Percentiles rank a stretch among this genome's conserved stretches.
Evolutionary conservation across 805 yeast species (phyloP).

Genomic region (Candida krabiensis): DNA sequence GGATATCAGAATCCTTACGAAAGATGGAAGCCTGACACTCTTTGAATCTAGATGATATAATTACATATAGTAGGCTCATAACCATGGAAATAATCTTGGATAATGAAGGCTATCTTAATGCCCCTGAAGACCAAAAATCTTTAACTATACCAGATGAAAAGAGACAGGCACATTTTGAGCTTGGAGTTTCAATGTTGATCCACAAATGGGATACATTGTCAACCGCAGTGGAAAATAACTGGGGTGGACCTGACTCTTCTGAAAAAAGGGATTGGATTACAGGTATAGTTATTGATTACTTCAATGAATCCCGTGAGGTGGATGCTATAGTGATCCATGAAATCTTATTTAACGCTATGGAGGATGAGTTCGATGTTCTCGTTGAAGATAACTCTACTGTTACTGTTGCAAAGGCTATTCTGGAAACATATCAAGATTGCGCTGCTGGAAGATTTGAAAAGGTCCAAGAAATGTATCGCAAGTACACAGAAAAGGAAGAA

Average conservation of each 20-base stretch:
- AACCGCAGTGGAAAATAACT: constrained; percentile 84
- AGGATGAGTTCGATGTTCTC: constrained; percentile 87
- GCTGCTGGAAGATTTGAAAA: constrained; percentile 47
- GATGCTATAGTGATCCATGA: constrained; percentile 83
- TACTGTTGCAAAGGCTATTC: constrained; percentile 64
- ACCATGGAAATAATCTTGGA: constrained; percentile 28
- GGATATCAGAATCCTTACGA: too few relatives aligned
- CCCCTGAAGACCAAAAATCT: constrained; percentile 22
- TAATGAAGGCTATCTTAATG: constrained; percentile 34
- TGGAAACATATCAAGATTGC: constrained; percentile 68
- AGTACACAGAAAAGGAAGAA: constrained; percentile 57
- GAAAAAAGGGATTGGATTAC: constrained; percentile 96
- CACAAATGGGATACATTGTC: constrained; percentile 85
- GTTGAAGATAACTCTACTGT: constrained; percentile 89
- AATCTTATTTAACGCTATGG: constrained; percentile 83
- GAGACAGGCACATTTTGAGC: constrained; percentile 83
- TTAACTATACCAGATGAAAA: constrained; percentile 46
- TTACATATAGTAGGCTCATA: too few relatives aligned
- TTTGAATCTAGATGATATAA: background rate
- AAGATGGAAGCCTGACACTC: too few relatives aligned
- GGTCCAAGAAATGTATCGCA: constrained; percentile 59
- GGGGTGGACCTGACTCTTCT: constrained; percentile 94
- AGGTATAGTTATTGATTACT: constrained; percentile 77
- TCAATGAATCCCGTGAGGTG: constrained; percentile 58
- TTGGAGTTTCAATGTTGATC: constrained; percentile 91